phyloP scores from a whole-genome alignment of 2,329 filamentous ascomycete species.

The Beauveria scarabaeidicola region DNA sequence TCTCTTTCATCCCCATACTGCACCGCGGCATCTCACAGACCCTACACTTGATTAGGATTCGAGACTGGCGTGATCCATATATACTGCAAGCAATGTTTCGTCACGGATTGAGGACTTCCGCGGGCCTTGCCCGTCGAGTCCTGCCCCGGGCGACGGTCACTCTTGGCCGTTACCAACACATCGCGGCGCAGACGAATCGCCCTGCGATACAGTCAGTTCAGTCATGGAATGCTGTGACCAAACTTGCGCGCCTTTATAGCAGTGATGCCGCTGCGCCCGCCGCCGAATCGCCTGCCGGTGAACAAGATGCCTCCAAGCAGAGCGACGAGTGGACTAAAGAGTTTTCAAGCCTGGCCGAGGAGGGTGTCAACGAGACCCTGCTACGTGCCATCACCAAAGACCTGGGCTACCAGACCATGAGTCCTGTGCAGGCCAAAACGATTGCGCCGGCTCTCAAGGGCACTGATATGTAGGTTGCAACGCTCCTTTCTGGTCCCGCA shows the following conservation, averaged over 20 bases:
- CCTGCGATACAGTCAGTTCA: conserved; percentile 17
- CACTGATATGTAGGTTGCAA: conserved; percentile 62
- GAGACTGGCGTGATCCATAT: neutral
- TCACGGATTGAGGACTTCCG: conserved; percentile 30
- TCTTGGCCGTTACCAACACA: conserved; percentile 17
- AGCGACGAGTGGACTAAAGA: conserved; percentile 8
- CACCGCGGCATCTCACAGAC: neutral
- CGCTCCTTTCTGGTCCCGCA: neutral
- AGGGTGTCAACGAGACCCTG: conserved; percentile 55
- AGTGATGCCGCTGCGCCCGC: conserved; percentile 27
- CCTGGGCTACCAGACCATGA: conserved; percentile 80
- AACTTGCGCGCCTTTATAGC: conserved; percentile 30
- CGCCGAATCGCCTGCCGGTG: neutral
- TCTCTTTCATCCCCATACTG: neutral
- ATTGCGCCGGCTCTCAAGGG: conserved; percentile 74
- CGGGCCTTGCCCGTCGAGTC: conserved; percentile 26
- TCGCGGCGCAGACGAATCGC: conserved; percentile 6
- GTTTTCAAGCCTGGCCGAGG: conserved; percentile 36
- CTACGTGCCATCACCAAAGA: conserved; percentile 59
- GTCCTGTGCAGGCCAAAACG: conserved; percentile 79
- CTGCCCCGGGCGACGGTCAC: conserved; percentile 22
- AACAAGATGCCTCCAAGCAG: neutral
- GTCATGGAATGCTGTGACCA: conserved; percentile 17
- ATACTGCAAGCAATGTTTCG: conserved; percentile 15
- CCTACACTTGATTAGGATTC: neutral